A percentile compares a stretch with the other conserved stretches of the same genome.
Conservation (phyloP, 208 protist genomes). For the Endotrypanum monterogeii region DNA sequence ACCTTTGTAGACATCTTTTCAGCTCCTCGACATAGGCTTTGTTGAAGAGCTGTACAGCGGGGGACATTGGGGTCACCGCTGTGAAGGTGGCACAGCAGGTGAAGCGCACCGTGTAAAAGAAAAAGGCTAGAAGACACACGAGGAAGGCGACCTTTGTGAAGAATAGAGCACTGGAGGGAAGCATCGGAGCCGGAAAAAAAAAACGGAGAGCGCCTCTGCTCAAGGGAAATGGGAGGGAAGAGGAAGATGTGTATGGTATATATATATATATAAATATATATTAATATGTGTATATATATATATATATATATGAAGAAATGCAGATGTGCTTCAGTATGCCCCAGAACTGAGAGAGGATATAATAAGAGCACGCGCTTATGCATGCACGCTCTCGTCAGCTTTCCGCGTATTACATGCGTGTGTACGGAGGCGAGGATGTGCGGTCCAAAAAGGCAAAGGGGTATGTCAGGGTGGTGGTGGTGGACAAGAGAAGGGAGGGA, state of each 20-base stretch:
- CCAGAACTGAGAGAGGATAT: too few species aligned
- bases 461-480: too few species aligned
- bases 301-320: not conserved
- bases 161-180: constrained; percentile 3
- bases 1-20: constrained; percentile 48
- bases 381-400: too few species aligned
- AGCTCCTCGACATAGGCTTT: constrained; percentile 50
- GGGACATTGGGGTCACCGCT: constrained; percentile 47
- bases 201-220: not conserved
- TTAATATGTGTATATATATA: not conserved
- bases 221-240: not conserved
- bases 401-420: not conserved
- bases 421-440: not conserved
- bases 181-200: not conserved
- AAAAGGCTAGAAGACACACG: constrained; percentile 47
- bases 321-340: not conserved
- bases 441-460: too few species aligned
- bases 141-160: constrained; percentile 47
- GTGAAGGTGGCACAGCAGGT: constrained; percentile 78
- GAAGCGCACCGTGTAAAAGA: constrained; percentile 60
- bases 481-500: too few species aligned
- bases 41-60: constrained; percentile 44
- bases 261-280: not conserved
- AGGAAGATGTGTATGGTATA: too few species aligned
- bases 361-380: not conserved